Evolutionary conservation across 116 monocot genomes (phyloP).

Genomic region (Phalaenopsis hybrid): DNA sequence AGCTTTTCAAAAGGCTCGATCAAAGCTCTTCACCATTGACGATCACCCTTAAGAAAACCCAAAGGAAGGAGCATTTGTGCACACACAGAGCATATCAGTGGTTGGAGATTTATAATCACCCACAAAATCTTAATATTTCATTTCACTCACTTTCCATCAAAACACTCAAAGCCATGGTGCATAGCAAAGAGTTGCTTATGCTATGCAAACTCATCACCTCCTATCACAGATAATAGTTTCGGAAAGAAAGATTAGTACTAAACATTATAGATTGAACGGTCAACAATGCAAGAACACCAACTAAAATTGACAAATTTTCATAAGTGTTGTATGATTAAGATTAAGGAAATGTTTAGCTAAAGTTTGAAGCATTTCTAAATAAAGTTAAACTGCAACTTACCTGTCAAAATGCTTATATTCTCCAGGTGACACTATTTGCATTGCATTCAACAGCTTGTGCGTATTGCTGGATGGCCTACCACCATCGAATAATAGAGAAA

Average conservation of each 20-base stretch:
- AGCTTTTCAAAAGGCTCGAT: not conserved
- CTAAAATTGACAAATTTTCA: not conserved
- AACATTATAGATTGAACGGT: not conserved
- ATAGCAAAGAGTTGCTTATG: not conserved
- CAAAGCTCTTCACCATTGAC: not conserved
- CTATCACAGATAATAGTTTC: not conserved
- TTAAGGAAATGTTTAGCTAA: not conserved
- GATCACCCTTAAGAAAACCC: not conserved
- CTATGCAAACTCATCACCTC: not conserved
- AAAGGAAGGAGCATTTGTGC: not conserved
- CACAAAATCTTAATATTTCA: not conserved
- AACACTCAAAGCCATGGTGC: not conserved
- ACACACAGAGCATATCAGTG: not conserved
- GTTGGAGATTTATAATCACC: no score
- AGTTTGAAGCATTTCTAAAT: not conserved
- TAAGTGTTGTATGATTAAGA: not conserved
- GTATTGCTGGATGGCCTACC: constrained; percentile 40
- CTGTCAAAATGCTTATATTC: not conserved
- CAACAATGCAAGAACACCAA: not conserved
- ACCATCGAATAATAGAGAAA: constrained; percentile 15
- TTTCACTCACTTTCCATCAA: not conserved
- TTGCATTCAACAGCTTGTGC: constrained; percentile 52
- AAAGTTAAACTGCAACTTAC: not conserved
- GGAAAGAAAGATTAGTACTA: not conserved
- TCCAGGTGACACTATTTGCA: constrained; percentile 59